These are phyloP conservation scores for Aristolochia californica DNA, from an alignment of 164 flowering plant species.

Conservation along the genomic window DNA sequence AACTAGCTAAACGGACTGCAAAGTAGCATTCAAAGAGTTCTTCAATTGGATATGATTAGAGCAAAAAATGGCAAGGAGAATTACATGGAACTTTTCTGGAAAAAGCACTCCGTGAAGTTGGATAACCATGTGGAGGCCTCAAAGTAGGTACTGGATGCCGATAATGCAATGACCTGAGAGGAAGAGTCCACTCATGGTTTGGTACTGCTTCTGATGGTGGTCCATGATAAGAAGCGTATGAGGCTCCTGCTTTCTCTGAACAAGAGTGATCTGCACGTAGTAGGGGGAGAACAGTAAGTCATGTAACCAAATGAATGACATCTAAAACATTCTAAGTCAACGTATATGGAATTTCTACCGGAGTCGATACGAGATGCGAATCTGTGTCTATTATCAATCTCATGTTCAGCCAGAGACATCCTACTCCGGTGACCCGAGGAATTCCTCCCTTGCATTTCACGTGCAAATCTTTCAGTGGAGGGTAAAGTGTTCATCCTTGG, in stretches of 20 bases:
- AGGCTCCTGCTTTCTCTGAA: conserved; percentile 25
- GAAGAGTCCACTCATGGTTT: conserved; percentile 46
- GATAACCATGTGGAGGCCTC: conserved; percentile 38
- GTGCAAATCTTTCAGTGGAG: conserved; percentile 25
- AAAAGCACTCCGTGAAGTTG: conserved; percentile 30
- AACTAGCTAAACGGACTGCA: too few species aligned
- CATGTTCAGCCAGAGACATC: conserved; percentile 34
- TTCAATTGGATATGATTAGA: too few species aligned
- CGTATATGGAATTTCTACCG: conserved; percentile 28
- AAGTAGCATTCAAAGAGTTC: too few species aligned
- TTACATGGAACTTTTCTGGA: too few species aligned
- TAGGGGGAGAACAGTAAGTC: too few species aligned
- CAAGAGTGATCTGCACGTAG: too few species aligned
- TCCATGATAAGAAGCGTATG: conserved; percentile 29
- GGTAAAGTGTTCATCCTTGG: conserved; percentile 42
- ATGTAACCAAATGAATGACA: too few species aligned
- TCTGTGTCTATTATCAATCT: conserved; percentile 45
- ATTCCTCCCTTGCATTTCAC: conserved; percentile 28
- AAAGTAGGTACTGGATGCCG: conserved; percentile 35
- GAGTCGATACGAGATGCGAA: conserved; percentile 31
- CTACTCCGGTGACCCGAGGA: conserved; percentile 40
- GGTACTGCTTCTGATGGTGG: conserved; percentile 37
- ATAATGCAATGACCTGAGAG: conserved; percentile 42
- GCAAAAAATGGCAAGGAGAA: too few species aligned
- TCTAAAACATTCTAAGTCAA: too few species aligned